Conservation (phyloP, 768 basidiomycete species). For the Tephrocybe rancida region DNA sequence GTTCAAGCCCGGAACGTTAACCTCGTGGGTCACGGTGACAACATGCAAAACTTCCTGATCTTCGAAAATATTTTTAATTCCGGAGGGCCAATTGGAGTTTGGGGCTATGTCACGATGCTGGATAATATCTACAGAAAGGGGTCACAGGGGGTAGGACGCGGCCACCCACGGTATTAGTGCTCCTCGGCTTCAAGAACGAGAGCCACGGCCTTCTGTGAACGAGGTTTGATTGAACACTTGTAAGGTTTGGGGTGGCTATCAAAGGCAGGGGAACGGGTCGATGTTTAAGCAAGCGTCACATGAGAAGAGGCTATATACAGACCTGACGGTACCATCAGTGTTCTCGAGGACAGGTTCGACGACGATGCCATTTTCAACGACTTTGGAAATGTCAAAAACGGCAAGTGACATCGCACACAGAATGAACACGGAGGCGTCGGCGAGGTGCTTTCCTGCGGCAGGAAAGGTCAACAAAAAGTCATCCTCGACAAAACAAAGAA, state of each 20-base stretch:
- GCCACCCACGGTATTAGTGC: too few species aligned
- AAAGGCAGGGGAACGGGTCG: not conserved
- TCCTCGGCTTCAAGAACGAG: constrained; percentile 49
- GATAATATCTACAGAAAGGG: too few species aligned
- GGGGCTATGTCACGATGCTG: too few species aligned
- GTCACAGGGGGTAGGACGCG: too few species aligned
- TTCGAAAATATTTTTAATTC: too few species aligned
- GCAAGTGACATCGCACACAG: constrained; percentile 41
- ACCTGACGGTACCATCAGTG: constrained; percentile 67
- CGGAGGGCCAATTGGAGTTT: too few species aligned
- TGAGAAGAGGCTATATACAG: constrained; percentile 11
- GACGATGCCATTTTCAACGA: constrained; percentile 41
- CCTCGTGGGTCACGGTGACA: too few species aligned
- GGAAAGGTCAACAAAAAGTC: constrained; percentile 10
- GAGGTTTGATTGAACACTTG: constrained; percentile 59
- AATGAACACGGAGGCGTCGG: constrained; percentile 44
- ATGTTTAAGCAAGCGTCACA: not conserved
- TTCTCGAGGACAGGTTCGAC: constrained; percentile 56
- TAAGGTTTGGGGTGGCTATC: constrained; percentile 63
- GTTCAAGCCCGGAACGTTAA: too few species aligned
- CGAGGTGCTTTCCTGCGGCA: constrained; percentile 34
- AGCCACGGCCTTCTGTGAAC: constrained; percentile 57
- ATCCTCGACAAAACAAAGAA: not conserved
- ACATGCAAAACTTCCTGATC: too few species aligned
- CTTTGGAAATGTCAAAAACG: constrained; percentile 39